Evolutionary conservation across 805 yeast species (phyloP).

Genomic region (Metschnikowia corniflorae): DNA sequence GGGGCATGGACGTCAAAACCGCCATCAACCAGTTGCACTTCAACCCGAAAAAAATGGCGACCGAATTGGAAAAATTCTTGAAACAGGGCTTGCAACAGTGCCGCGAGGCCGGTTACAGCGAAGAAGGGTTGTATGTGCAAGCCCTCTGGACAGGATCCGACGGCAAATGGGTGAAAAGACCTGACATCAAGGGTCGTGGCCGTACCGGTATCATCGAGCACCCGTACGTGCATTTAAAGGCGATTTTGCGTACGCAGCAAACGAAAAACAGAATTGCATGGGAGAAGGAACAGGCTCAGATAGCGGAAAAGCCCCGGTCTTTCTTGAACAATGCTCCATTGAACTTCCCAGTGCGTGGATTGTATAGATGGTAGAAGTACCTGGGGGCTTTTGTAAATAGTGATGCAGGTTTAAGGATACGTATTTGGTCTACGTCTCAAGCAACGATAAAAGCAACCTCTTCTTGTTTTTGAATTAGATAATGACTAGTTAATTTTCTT

Average conservation of each 20-base stretch:
- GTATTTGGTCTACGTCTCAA: too few species aligned
- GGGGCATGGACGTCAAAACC: slow-evolving; percentile 63
- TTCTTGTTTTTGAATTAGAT: too few species aligned
- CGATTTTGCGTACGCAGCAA: slow-evolving; percentile 64
- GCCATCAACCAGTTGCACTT: slow-evolving; percentile 94
- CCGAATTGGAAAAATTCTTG: slow-evolving; percentile 73
- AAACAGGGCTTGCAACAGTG: slow-evolving; percentile 72
- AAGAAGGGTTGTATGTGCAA: slow-evolving; percentile 63
- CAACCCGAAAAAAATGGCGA: slow-evolving; percentile 71
- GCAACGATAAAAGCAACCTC: too few species aligned
- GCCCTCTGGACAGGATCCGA: slow-evolving; percentile 93
- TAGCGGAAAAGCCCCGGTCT: slow-evolving; percentile 51
- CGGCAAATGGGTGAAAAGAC: slow-evolving; percentile 65
- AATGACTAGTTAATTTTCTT: too few species aligned
- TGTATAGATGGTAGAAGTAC: slow-evolving; percentile 43
- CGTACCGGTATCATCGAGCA: slow-evolving; percentile 76
- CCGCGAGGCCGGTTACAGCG: slow-evolving; percentile 51
- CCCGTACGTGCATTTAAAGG: slow-evolving; percentile 76
- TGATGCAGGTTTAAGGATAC: too few species aligned
- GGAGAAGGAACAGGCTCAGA: slow-evolving; percentile 51
- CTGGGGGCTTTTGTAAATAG: background rate
- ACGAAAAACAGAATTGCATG: slow-evolving; percentile 58
- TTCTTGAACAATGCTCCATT: slow-evolving; percentile 44
- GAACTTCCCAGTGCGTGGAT: slow-evolving; percentile 40
- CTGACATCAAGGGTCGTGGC: slow-evolving; percentile 88